Base-by-base conservation (phyloP, 345 rosid genomes). In the Cardamine resedifolia region DNA sequence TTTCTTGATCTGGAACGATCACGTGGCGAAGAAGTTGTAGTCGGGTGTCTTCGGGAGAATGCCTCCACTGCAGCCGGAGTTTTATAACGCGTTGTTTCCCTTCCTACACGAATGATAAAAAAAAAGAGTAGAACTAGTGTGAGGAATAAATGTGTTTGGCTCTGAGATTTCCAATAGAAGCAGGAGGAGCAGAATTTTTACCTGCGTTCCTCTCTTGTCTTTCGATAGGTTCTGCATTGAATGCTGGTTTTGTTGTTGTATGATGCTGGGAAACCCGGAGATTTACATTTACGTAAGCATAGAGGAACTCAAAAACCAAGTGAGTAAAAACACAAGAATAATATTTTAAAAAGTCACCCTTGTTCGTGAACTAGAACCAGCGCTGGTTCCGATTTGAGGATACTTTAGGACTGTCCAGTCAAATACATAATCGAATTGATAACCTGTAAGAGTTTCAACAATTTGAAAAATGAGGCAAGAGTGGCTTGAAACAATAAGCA, bases 381-480 rank as follows among this genome's bases (percentile, higher is more conserved):
- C 79, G 77, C 96, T 81, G 68, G 87, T 68, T 66, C 87, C 79
- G 49, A 83, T 72, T 70, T 90, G 96, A 62, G 96, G 91, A 63
- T 76, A 83, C 85, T 90, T 90, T 74, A 87, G 71, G 41, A 86
- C 86, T 70, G 96, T 90, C 96, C 93, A 90, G 83, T 90, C 93
- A 75, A 87, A 90, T 44, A 89, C 85, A 83, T 84, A 85, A 69
- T 89, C 92, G 63, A 90, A 87, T 66, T 87, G 90, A 79, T 85
- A 87, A 68, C 93, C 93, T 90, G 82, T 73, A 33, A 38, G 28
- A 62, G 31, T 50, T 58, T 33, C 26, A 52, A 55, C 2, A 12
- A 23, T 68, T 39, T 68, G 7, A 30, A 21, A 62, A 52, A 12
- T 23, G 39, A 69, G 48, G 16, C 3, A 0, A 6, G 24, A 60